Percentiles rank a stretch among this genome's conserved stretches.
phyloP scores from a whole-genome alignment of 441 rosid genomes.

The Sinapis alba region DNA sequence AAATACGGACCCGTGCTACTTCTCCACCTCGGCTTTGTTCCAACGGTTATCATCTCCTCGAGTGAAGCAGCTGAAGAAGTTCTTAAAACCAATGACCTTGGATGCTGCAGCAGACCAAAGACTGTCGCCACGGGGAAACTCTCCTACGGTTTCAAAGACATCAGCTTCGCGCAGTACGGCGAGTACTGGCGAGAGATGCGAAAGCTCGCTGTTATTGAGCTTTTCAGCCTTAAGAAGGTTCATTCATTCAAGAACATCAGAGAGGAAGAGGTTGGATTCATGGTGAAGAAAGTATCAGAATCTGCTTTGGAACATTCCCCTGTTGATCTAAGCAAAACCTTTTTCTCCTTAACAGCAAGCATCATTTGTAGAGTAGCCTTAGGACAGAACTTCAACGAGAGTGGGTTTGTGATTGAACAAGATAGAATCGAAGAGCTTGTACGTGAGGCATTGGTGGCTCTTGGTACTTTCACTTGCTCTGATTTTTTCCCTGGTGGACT shows the following conservation, averaged over 20 bases:
- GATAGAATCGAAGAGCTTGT: constrained; percentile 11
- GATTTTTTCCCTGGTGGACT: not conserved
- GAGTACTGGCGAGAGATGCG: constrained; percentile 24
- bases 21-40: constrained; percentile 2
- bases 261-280: constrained; percentile 40
- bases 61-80: constrained; percentile 17
- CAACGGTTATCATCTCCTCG: constrained; percentile 17
- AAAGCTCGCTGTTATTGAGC: constrained; percentile 11
- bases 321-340: not conserved
- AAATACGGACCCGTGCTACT: constrained; percentile 16
- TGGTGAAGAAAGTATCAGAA: constrained; percentile 17
- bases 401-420: not conserved
- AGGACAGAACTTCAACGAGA: constrained; percentile 4
- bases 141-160: not conserved
- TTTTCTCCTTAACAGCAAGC: constrained; percentile 2
- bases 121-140: not conserved
- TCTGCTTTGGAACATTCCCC: not conserved
- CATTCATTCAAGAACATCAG: constrained; percentile 51
- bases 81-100: not conserved
- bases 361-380: constrained; percentile 12
- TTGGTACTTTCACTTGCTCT: constrained; percentile 1
- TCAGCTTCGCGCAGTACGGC: constrained; percentile 12
- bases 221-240: constrained; percentile 36
- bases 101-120: constrained; percentile 1
- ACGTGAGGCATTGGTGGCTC: not conserved